These are phyloP conservation scores for Marchantia polymorpha DNA, from an alignment of 225 moss, liverwort and hornwort genomes.

Conservation along the genomic window DNA sequence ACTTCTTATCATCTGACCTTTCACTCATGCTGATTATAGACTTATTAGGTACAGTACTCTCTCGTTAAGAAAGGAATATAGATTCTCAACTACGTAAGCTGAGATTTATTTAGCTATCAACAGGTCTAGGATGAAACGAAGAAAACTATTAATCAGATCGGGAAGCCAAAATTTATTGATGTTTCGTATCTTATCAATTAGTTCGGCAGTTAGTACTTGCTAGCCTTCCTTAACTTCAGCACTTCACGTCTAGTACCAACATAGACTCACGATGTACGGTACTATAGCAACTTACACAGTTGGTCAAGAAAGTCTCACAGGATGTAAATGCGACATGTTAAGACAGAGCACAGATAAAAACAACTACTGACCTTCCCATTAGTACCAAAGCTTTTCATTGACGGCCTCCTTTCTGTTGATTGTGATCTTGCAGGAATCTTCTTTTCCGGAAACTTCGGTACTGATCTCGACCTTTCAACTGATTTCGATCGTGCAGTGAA, in stretches of 20 bases:
- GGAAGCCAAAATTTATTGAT: not conserved
- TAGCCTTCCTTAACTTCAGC: not conserved
- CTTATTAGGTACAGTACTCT: not conserved
- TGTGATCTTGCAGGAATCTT: slow-evolving; percentile 42
- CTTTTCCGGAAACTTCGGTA: slow-evolving; percentile 27
- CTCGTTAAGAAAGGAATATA: no score
- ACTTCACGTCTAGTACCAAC: no score
- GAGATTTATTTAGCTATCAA: not conserved
- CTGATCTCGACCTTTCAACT: slow-evolving; percentile 36
- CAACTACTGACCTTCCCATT: slow-evolving; percentile 31
- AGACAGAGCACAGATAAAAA: not conserved
- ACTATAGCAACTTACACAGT: not conserved
- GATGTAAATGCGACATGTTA: not conserved
- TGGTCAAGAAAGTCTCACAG: not conserved
- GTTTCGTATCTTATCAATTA: not conserved
- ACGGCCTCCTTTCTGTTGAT: slow-evolving; percentile 50
- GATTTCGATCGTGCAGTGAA: slow-evolving; percentile 28
- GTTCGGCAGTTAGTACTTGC: not conserved
- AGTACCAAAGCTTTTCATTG: slow-evolving; percentile 32
- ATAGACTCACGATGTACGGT: no score
- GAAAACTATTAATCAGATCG: not conserved
- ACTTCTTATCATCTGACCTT: no score
- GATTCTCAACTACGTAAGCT: no score
- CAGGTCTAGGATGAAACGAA: not conserved
- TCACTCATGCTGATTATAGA: no score